phyloP scores from a whole-genome alignment of 176 grass and related monocot genomes.

The Triticum urartu region DNA sequence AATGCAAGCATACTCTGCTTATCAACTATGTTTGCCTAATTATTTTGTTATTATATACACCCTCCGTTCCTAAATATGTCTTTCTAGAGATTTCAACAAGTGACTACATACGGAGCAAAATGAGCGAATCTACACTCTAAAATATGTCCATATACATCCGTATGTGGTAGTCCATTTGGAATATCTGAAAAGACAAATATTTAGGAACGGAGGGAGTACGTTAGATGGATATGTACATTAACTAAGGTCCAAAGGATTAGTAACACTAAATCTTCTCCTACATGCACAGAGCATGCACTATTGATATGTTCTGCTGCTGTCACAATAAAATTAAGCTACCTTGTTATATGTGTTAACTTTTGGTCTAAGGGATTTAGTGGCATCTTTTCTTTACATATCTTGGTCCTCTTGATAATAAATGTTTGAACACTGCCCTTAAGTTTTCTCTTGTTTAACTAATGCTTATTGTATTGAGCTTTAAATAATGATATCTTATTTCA shows the following conservation, averaged over 20 bases:
- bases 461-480: background rate
- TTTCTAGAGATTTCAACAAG: too few relatives aligned
- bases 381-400: background rate
- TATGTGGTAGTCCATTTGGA: too few relatives aligned
- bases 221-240: background rate
- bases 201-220: too few relatives aligned
- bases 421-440: background rate
- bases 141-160: too few relatives aligned
- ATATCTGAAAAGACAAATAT: too few relatives aligned
- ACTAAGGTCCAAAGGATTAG: background rate
- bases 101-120: too few relatives aligned
- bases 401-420: background rate
- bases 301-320: background rate
- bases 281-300: background rate
- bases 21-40: background rate
- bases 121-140: too few relatives aligned
- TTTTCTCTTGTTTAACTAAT: background rate
- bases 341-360: background rate
- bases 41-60: background rate
- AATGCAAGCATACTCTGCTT: background rate
- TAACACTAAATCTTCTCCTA: background rate
- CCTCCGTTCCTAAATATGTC: too few relatives aligned
- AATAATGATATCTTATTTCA: slow-evolving; percentile 29
- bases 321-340: background rate
- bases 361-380: background rate